Evolutionary conservation across 179 eudicot genomes (phyloP), one percentile per base, ranked within the genome.

Genomic region (Heliamphora pulchella): DNA sequence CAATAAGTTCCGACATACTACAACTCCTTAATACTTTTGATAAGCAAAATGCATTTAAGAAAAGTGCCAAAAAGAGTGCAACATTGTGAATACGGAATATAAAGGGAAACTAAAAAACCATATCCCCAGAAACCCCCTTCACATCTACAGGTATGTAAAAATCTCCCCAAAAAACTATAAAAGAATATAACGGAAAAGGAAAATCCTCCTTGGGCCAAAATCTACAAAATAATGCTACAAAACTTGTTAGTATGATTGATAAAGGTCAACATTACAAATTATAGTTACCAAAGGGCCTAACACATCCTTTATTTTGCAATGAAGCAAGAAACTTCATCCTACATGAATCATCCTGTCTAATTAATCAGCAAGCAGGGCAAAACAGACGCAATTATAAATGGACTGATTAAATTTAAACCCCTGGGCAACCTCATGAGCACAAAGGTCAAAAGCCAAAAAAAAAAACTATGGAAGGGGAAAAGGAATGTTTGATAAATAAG

Each of bases 401-500:
- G 46, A 46, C 20, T 41, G 58, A 15, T 13, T 43, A 15, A 41
- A 43, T 9, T 3, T 7, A 58, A 74, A 75, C 65, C 15, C 17
- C 31, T 3, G 54, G 48, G 48, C 63, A 74, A 8, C 22, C 76
- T 53, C 76, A 53, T 43, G 46, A 46, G 47, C 20, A 53, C 44
- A 73, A 73, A 48, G 8, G 15, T 71, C 75, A 18, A 73, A 73
- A 73, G 76, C 62, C 62, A 53, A 3, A 73, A 8, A 54, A 41
- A 5, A n/a, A 71, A 14, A 71, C 15, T 18, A 48, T 48, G 18
- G 50, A 15, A 47, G 18, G 7, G 54, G 46, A 15, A 6, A 71
- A 50, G 7, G 50, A 22, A 8, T 71, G 73, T 71, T 71, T 18
- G n/a, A 47, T 46, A n/a, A 14, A 31, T 9, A 73, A 73, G 47